phyloP scores from a whole-genome alignment of 495 filamentous ascomycete species.

The Penicillium ucsense region DNA sequence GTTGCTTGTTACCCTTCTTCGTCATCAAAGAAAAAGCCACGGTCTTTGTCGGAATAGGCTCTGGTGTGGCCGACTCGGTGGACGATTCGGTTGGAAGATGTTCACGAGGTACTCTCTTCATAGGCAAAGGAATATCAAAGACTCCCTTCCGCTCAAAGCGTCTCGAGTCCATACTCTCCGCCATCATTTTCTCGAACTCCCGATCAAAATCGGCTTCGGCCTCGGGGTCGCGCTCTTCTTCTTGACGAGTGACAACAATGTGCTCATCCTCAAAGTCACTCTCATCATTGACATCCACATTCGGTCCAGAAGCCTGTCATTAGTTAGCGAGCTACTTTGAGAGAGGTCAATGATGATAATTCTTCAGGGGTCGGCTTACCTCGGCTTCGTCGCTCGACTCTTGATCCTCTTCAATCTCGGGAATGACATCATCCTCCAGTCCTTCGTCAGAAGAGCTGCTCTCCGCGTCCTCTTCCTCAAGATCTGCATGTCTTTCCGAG shows the following conservation, averaged over 20 bases:
- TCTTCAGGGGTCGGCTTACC: conserved; percentile 15
- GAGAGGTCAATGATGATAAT: not conserved
- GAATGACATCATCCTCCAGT: conserved; percentile 46
- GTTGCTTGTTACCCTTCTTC: conserved; percentile 90
- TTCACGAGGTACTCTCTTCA: conserved; percentile 62
- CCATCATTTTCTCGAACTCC: conserved; percentile 98
- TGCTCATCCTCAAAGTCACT: conserved; percentile 66
- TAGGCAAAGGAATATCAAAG: conserved; percentile 89
- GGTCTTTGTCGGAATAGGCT: conserved; percentile 42
- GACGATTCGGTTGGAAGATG: conserved; percentile 35
- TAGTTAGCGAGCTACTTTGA: not conserved
- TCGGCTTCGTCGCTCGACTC: conserved; percentile 53
- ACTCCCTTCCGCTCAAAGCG: conserved; percentile 89
- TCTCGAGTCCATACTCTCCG: conserved; percentile 86
- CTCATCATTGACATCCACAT: conserved; percentile 27
- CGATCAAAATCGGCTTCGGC: conserved; percentile 95
- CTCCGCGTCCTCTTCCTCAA: conserved; percentile 55
- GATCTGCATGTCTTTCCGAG: conserved; percentile 52
- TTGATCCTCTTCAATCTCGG: conserved; percentile 48
- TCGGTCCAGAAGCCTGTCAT: conserved; percentile 42
- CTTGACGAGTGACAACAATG: conserved; percentile 79
- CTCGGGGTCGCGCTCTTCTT: conserved; percentile 88
- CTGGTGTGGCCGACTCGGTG: conserved; percentile 25
- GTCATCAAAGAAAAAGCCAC: conserved; percentile 97
- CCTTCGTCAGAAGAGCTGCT: conserved; percentile 52